Evolutionary conservation across 768 basidiomycete species (phyloP).

Genomic region (Boletus reticuloceps): DNA sequence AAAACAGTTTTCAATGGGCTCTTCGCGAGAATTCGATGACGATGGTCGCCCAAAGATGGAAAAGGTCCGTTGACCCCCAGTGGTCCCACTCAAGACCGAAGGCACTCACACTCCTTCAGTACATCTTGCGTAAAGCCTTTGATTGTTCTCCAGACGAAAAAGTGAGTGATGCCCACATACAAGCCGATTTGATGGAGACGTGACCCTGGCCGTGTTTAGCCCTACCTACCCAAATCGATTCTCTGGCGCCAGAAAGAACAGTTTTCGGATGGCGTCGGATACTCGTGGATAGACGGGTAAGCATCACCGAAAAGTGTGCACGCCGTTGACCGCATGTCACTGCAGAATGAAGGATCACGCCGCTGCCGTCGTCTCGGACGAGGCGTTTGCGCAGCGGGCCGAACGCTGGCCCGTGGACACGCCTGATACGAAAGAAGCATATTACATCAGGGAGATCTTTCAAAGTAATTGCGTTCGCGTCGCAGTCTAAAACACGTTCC

Average conservation of each 20-base stretch:
- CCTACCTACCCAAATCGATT: conserved; percentile 91
- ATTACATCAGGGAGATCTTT: conserved; percentile 89
- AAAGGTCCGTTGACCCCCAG: conserved; percentile 57
- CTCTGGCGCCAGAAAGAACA: conserved; percentile 99
- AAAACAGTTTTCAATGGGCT: conserved; percentile 89
- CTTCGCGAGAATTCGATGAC: conserved; percentile 65
- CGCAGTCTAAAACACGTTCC: not conserved
- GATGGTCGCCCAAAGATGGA: conserved; percentile 94
- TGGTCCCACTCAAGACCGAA: not conserved
- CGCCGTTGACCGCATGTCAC: not conserved
- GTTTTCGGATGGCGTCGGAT: conserved; percentile 98
- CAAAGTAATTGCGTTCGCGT: conserved; percentile 48
- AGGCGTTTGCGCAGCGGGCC: conserved; percentile 65
- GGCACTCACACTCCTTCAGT: conserved; percentile 43
- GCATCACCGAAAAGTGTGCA: conserved; percentile 11
- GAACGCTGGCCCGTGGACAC: conserved; percentile 77
- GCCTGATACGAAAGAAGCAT: conserved; percentile 97
- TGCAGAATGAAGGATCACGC: conserved; percentile 88
- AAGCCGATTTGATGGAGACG: not conserved
- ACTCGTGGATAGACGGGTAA: conserved; percentile 98
- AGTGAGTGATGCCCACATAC: conserved; percentile 31
- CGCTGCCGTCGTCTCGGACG: conserved; percentile 72
- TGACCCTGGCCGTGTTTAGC: conserved; percentile 38
- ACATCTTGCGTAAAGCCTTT: conserved; percentile 95
- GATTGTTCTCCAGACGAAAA: conserved; percentile 81